Base-by-base conservation (phyloP, 2,329 filamentous ascomycete species). In the Rhynchosporium graminicola region DNA sequence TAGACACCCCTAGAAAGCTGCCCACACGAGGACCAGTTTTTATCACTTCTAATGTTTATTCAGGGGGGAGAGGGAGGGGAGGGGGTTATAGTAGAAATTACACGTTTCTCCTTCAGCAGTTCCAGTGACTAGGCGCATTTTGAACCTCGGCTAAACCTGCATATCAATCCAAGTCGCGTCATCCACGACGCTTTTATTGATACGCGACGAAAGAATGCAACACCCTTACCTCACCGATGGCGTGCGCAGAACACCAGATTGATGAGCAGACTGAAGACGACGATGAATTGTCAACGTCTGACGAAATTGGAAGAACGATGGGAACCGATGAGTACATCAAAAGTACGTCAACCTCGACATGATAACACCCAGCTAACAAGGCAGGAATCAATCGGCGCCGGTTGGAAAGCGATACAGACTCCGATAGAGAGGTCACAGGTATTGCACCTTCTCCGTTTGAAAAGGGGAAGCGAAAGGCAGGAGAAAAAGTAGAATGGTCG, bases 401-500 rank as follows among this genome's bases (percentile, higher is more conserved):
- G 29, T 64, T 65, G 10, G 61, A 66, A 4, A 62, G 60, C 7
- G 67, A 68, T 51, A 68, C 68, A 3, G 69, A 71, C 26, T 28
- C 67, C 29, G 65, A 70, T 47, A 63, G 65, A 60, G 20, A 62
- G 38, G 46, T 29, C n/a, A 42, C 51, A 5, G 43, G 48, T 20
- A 31, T 55, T 12, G 28, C 38, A 15, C 46, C 54, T 15, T 51
- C 60, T 38, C 52, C 48, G 29, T 43, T 42, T 12, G 57, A 60
- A 1, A 72, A 67, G 28, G 63, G 63, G 26, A 74, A 73, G 57
- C 62, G 69, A 7, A 70, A 70, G 57, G 64, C 65, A 4, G 65
- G 67, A 6, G 65, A 70, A 46, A 82, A 80, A 67, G 76, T 81
- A 1, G 71, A 77, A n/a, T 84, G 80, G 80, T 83, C 81, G 3